Conservation (phyloP, 2,329 filamentous ascomycete species). For the Xylaria sp. region DNA sequence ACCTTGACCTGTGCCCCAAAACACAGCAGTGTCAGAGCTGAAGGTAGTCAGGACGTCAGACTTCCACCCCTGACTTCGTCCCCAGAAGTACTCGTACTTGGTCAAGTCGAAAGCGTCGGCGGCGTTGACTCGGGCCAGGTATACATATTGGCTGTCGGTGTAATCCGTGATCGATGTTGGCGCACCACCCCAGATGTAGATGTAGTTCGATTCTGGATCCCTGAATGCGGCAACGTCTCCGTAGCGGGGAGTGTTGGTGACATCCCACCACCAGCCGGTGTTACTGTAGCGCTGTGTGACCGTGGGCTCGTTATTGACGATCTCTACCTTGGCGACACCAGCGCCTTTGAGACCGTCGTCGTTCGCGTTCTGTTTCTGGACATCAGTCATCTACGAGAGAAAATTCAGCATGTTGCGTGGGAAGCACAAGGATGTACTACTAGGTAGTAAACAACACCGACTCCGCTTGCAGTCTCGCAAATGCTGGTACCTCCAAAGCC, state of each 20-base stretch:
- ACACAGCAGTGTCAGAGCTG: neutral
- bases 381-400: neutral
- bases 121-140: neutral
- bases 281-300: neutral
- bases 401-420: neutral
- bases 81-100: neutral
- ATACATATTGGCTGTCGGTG: neutral
- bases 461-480: neutral
- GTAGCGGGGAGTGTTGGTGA: neutral
- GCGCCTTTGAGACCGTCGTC: neutral
- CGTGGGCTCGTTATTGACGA: neutral
- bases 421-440: neutral
- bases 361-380: neutral
- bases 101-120: neutral
- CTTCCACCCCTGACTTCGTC: neutral
- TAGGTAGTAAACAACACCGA: neutral
- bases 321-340: neutral
- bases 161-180: neutral
- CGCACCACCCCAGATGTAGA: neutral
- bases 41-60: neutral
- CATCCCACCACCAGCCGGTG: neutral
- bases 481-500: neutral
- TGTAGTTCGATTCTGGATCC: neutral
- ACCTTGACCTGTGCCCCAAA: neutral
- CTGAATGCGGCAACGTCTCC: neutral